phyloP scores from a whole-genome alignment of 192 early-diverging fungal species.

The Linnemannia hyalina region DNA sequence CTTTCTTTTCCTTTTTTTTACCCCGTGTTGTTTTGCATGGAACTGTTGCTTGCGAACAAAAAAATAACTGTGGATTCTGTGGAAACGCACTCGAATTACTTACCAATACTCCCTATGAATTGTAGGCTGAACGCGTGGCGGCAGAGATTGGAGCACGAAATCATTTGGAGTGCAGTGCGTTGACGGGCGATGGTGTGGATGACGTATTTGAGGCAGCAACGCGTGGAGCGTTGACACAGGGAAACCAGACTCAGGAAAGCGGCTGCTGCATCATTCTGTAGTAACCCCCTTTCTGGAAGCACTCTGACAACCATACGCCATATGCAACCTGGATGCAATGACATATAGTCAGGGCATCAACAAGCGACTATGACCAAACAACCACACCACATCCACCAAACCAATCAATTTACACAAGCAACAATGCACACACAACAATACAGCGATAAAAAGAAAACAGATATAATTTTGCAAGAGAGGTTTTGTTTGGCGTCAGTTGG shows the following conservation, averaged over 20 bases:
- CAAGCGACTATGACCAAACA: not conserved
- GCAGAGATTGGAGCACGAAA: constrained; percentile 79
- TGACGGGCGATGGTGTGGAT: constrained; percentile 75
- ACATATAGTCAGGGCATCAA: not conserved
- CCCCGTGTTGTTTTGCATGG: not conserved
- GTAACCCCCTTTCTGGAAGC: not conserved
- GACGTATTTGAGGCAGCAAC: constrained; percentile 69
- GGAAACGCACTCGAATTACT: not conserved
- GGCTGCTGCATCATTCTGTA: constrained; percentile 53
- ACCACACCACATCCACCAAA: not conserved
- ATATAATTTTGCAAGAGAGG: constrained; percentile 1
- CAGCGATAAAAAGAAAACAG: constrained; percentile 5
- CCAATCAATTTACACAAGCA: not conserved
- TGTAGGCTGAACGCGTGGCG: constrained; percentile 76
- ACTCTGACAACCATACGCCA: not conserved
- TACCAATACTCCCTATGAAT: not conserved
- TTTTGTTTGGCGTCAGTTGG: not conserved
- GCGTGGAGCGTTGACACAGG: constrained; percentile 58
- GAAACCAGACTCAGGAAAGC: constrained; percentile 48
- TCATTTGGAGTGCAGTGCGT: constrained; percentile 89
- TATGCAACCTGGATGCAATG: not conserved
- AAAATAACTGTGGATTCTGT: not conserved
- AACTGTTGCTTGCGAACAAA: not conserved
- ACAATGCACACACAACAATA: not conserved
- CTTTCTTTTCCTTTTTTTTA: not conserved